Evolutionary conservation across 2,329 filamentous ascomycete genomes (phyloP).

Genomic region (Teratosphaeria destructans): DNA sequence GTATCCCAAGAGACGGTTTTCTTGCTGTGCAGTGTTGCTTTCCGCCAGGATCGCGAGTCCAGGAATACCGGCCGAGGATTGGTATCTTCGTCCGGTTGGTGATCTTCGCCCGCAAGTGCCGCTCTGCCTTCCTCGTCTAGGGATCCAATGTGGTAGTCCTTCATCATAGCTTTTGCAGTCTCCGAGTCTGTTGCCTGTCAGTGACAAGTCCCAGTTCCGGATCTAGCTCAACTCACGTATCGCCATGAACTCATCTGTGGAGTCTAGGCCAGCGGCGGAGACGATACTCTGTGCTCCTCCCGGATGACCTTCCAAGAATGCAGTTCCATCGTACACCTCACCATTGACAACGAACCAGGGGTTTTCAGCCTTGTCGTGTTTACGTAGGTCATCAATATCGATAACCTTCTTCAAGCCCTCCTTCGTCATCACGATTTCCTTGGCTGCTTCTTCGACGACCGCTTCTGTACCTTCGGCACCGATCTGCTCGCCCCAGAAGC

Average conservation of each 20-base stretch:
- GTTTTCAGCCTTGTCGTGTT: constrained; percentile 52
- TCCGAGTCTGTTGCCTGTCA: constrained; percentile 60
- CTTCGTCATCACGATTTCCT: constrained; percentile 70
- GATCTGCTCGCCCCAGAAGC: constrained; percentile 70
- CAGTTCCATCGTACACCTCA: constrained; percentile 78
- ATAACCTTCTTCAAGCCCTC: constrained; percentile 54
- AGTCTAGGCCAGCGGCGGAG: constrained; percentile 70
- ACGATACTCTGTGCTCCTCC: constrained; percentile 79
- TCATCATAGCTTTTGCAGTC: constrained; percentile 86
- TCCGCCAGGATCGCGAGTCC: constrained; percentile 61
- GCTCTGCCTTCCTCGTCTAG: constrained; percentile 52
- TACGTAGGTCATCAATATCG: constrained; percentile 58
- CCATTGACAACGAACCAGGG: constrained; percentile 87
- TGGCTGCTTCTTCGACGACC: constrained; percentile 38
- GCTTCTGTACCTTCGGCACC: constrained; percentile 38
- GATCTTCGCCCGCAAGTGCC: constrained; percentile 38
- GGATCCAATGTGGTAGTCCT: constrained; percentile 70
- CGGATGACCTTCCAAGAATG: constrained; percentile 71
- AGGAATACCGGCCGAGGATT: constrained; percentile 55
- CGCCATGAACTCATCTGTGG: constrained; percentile 78
- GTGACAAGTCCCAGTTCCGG: not conserved
- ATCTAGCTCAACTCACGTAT: constrained; percentile 58
- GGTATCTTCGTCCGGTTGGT: constrained; percentile 29
- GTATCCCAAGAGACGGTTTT: constrained; percentile 65
- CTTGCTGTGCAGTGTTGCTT: constrained; percentile 58